Evolutionary conservation across 1,284 basidiomycete genomes (phyloP).

Genomic region (Meripilus lineatus): DNA sequence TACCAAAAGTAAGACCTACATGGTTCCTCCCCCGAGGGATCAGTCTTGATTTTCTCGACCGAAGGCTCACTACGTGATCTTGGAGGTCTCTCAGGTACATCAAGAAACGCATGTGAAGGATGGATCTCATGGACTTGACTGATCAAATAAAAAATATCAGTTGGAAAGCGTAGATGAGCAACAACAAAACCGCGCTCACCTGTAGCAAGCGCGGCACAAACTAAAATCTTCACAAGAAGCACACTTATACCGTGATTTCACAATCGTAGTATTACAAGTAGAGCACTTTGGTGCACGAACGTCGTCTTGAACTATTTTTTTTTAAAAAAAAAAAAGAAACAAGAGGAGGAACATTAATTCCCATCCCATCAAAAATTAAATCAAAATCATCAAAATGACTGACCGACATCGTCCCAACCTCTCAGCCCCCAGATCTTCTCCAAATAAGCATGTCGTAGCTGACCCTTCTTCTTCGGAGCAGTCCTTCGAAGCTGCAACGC

Average conservation of each 20-base stretch:
- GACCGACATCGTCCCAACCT: constrained; percentile 86
- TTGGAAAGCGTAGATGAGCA: constrained; percentile 2
- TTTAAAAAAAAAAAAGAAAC: neutral
- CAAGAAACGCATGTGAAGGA: constrained; percentile 80
- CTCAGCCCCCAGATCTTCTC: constrained; percentile 80
- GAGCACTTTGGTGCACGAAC: constrained; percentile 62
- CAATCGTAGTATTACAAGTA: constrained; percentile 63
- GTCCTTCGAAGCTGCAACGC: constrained; percentile 54
- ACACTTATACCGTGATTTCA: constrained; percentile 76
- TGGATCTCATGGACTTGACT: constrained; percentile 87
- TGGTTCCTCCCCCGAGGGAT: constrained; percentile 46
- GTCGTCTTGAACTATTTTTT: constrained; percentile 65
- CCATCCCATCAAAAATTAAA: constrained; percentile 1
- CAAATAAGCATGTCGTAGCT: constrained; percentile 75
- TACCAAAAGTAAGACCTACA: constrained; percentile 42
- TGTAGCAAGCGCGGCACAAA: constrained; percentile 78
- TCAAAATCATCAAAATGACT: constrained; percentile 33
- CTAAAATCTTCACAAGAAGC: constrained; percentile 75
- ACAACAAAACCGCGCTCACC: constrained; percentile 34
- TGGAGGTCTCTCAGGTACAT: constrained; percentile 59
- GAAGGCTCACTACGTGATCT: constrained; percentile 40
- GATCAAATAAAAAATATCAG: constrained; percentile 6
- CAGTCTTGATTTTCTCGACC: constrained; percentile 16
- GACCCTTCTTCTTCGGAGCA: constrained; percentile 63
- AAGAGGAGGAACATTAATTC: neutral